A percentile compares a stretch with the other conserved stretches of the same genome.
Conservation (phyloP, 169 alveolate species). For the Cryptosporidium bovis region DNA sequence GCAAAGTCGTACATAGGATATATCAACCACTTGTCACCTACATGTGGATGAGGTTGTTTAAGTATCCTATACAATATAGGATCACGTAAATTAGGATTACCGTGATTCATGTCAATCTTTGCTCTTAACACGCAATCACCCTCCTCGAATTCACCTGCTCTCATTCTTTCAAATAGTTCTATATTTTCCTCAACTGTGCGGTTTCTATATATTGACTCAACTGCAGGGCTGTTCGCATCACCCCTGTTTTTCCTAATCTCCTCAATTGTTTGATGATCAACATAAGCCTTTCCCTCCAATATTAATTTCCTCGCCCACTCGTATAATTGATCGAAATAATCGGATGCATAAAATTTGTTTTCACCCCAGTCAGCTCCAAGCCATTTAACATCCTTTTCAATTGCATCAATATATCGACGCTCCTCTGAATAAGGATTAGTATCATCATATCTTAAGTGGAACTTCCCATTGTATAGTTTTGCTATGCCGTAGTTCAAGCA, state of each 20-base stretch:
- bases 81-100: constrained; percentile 98
- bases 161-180: constrained; percentile 94
- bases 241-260: constrained; percentile 92
- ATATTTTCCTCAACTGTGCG: constrained; percentile 96
- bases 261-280: constrained; percentile 94
- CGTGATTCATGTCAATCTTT: constrained; percentile 96
- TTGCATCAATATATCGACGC: constrained; percentile 93
- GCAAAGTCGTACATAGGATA: constrained; percentile 99
- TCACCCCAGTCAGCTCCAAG: constrained; percentile 95
- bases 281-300: constrained; percentile 96
- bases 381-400: constrained; percentile 94
- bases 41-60: constrained; percentile 94
- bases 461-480: constrained; percentile 90
- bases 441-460: constrained; percentile 98
- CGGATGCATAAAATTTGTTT: constrained; percentile 94
- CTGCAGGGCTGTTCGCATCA: constrained; percentile 86
- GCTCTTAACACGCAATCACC: constrained; percentile 96
- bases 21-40: constrained; percentile 97
- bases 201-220: constrained; percentile 92
- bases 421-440: constrained; percentile 99
- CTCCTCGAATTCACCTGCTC: constrained; percentile 93
- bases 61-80: constrained; percentile 94
- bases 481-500: constrained; percentile 96
- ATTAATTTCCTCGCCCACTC: constrained; percentile 96
- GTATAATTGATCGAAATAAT: constrained; percentile 96